phyloP scores from a whole-genome alignment of 169 alveolate genomes.

The Ichthyophthirius multifiliis region DNA sequence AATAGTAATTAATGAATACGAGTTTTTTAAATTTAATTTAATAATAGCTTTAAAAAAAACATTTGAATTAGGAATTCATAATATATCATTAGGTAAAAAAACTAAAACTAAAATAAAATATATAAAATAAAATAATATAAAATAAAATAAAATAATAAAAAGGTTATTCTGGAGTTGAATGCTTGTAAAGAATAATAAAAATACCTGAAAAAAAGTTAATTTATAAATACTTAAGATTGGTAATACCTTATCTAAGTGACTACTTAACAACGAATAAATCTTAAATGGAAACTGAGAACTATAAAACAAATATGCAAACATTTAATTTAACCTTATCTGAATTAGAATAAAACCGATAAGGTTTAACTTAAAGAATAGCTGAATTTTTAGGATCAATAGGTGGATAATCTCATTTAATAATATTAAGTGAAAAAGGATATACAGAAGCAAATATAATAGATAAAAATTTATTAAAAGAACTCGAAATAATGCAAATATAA shows the following conservation, averaged over 20 bases:
- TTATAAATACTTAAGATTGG: conserved; percentile 28
- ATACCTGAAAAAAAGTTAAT: conserved; percentile 24
- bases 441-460: not conserved
- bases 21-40: conserved; percentile 32
- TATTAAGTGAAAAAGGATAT: conserved; percentile 5
- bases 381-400: conserved; percentile 64
- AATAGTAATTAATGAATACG: conserved; percentile 39
- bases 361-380: conserved; percentile 1
- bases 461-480: conserved; percentile 11
- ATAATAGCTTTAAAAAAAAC: conserved; percentile 45
- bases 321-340: conserved; percentile 43
- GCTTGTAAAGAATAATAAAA: not conserved
- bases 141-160: not conserved
- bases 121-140: not conserved
- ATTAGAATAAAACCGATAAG: not conserved
- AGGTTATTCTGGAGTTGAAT: conserved; percentile 48
- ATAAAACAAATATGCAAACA: conserved; percentile 44
- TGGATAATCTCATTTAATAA: conserved; percentile 58
- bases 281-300: conserved; percentile 29
- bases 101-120: not conserved
- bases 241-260: conserved; percentile 46
- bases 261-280: conserved; percentile 48
- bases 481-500: conserved; percentile 19
- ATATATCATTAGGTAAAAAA: conserved; percentile 32
- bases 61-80: conserved; percentile 52